Base-by-base conservation (phyloP, 2,329 filamentous ascomycete genomes). In the Colletotrichum horii region DNA sequence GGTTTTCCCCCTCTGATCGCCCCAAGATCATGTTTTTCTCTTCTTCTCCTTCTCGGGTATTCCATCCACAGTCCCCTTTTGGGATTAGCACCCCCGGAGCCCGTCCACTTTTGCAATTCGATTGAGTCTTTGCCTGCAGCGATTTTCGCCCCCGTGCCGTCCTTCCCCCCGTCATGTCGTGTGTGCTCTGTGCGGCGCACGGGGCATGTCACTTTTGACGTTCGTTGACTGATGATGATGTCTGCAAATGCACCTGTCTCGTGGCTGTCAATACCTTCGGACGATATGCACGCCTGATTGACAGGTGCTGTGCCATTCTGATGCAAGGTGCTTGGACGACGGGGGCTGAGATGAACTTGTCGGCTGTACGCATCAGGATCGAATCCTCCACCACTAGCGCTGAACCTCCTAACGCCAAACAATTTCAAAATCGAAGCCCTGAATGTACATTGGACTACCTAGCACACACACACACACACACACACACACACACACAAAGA, bases 41-140 rank as follows among this genome's bases (percentile, higher is more conserved):
- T 28, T 15, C 30, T 19, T 30, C 52, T 56, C 24, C 52, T 56
- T 56, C 26, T 62, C 30, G 60, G 32, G 6, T 24, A n/a, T 64
- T 64, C 60, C 30, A 38, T 36, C 60, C 32, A 64, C 9, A 22
- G 6, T 28, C 28, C 66, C 11, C 52, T 9, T 24, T 68, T 68
- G 16, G 69, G 32, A 48, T 58, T 56, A 66, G 19, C 48, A 12
- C 58, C 68, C 48, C 60, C 14, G 34, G 62, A 9, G 32, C 30
- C 36, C n/a, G 32, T 58, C 73, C 73, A 75, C 69, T 75, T 75
- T 75, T 75, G 34, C 56, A 75, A 73, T 73, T 68, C 70, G 73
- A 75, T 75, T 48, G 15, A 75, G 69, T 68, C 73, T 73, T 22
- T 22, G 22, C 64, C 69, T 72, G 62, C 72, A 75, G 68, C n/a